Base-by-base conservation (phyloP, 495 filamentous ascomycete genomes). In the Penicillium waksmanii region DNA sequence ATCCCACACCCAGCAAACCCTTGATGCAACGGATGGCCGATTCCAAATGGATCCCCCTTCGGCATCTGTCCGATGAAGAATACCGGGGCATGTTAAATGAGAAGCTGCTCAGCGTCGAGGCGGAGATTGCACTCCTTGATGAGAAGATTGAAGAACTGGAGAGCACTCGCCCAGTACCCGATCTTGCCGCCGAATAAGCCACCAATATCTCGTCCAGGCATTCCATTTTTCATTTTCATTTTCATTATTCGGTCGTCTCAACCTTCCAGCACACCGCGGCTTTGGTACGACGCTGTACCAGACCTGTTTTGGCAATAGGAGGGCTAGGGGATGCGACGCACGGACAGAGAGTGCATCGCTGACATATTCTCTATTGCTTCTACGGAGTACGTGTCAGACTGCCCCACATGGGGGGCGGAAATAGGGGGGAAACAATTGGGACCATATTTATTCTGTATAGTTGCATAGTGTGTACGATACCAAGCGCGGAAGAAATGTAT, bases 1-100 rank as follows among this genome's bases (percentile, higher is more conserved):
- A 69, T 57, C 65, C 70, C 52, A 68, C 55, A 11, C 66, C 72
- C 15, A 67, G 71, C 6, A 77, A 76, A 59, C 75, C 77, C 17
- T 66, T 83, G 42, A 64, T 78, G 56, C 73, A 82, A 53, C 73
- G 80, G 47, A 66, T 86, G 57, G 80, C 83, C 2, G 76, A 82
- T 47, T 90, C 88, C 11, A 90, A 86, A 77, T 97, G 88, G 88
- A 92, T 89, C 66, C 95, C 94, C 2, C 71, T 97, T 57, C 91
- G 83, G 53, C 78, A 77, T 12, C 71, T 98, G 19, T 87, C 86
- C 1, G 87, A 97, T 66, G 80, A 89, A 51, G 89, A 97, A 31
- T 98, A 97, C 63, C 84, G 82, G 59, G 75, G 78, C 7, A 89
- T 92, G 64, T 70, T 97, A 38, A 79, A 84, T 64, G 91, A 96